These are phyloP conservation scores for Saraca asoca DNA, from an alignment of 331 rosid genomes.

Conservation along the genomic window DNA sequence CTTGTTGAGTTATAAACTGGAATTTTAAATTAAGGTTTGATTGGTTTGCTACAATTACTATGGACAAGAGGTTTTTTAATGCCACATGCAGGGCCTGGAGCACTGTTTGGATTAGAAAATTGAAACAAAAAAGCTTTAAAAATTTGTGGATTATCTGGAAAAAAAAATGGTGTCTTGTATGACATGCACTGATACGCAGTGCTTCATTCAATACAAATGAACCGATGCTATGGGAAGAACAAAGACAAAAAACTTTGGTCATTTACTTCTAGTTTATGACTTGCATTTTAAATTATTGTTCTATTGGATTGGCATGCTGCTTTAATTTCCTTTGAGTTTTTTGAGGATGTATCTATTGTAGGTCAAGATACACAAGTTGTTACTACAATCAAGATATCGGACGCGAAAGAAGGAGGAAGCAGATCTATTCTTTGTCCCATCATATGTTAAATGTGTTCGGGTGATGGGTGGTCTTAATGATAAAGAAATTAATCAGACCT, in stretches of 20 bases:
- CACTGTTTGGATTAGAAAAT: no score
- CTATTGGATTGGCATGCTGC: neutral
- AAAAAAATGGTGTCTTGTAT: neutral
- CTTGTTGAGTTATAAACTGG: neutral
- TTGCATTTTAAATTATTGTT: neutral
- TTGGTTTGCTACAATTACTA: neutral
- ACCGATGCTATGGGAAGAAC: neutral
- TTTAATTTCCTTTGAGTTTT: slow-evolving; percentile 4
- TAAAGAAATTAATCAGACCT: slow-evolving; percentile 75
- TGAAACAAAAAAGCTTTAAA: neutral
- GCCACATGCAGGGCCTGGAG: neutral
- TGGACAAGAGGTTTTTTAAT: no score
- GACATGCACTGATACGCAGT: neutral
- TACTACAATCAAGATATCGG: slow-evolving; percentile 60
- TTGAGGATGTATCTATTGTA: slow-evolving; percentile 32
- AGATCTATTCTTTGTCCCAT: slow-evolving; percentile 86
- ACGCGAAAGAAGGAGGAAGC: slow-evolving; percentile 87
- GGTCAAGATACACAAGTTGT: slow-evolving; percentile 93
- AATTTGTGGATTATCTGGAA: neutral
- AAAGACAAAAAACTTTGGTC: neutral
- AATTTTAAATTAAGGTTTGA: neutral
- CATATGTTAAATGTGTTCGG: slow-evolving; percentile 81
- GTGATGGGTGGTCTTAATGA: slow-evolving; percentile 90
- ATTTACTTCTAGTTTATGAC: neutral
- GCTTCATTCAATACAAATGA: neutral